phyloP scores from a whole-genome alignment of 164 flowering plant genomes.

The Houttuynia cordata region DNA sequence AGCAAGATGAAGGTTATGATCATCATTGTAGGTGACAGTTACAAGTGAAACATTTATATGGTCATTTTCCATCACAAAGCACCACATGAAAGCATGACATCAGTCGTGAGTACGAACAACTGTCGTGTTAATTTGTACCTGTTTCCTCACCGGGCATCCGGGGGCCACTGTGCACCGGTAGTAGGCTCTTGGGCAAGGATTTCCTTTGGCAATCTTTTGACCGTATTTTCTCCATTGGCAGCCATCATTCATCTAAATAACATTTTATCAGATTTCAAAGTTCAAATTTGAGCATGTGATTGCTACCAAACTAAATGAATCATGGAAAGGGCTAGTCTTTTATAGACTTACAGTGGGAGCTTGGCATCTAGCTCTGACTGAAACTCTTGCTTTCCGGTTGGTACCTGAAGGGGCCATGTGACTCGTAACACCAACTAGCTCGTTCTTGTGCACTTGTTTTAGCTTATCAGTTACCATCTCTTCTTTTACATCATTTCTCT shows the following conservation, averaged over 20 bases:
- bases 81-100: no score
- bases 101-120: background rate
- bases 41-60: no score
- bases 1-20: no score
- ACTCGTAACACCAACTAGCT: slow-evolving; percentile 19
- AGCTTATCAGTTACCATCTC: slow-evolving; percentile 9
- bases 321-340: background rate
- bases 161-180: slow-evolving; percentile 70
- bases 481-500: slow-evolving; percentile 11
- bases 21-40: no score
- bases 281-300: background rate
- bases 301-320: background rate
- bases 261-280: no score
- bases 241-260: slow-evolving; percentile 55
- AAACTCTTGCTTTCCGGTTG: slow-evolving; percentile 70
- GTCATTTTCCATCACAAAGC: no score
- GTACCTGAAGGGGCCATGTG: slow-evolving; percentile 19
- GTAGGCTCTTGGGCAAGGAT: slow-evolving; percentile 75
- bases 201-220: slow-evolving; percentile 66
- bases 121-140: slow-evolving; percentile 20
- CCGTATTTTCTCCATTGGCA: slow-evolving; percentile 86
- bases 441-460: slow-evolving; percentile 15
- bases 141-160: slow-evolving; percentile 70
- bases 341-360: slow-evolving; percentile 50
- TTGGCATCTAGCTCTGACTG: slow-evolving; percentile 77